Conservation (phyloP, 345 rosid species). For the Hypericum androsaemum region DNA sequence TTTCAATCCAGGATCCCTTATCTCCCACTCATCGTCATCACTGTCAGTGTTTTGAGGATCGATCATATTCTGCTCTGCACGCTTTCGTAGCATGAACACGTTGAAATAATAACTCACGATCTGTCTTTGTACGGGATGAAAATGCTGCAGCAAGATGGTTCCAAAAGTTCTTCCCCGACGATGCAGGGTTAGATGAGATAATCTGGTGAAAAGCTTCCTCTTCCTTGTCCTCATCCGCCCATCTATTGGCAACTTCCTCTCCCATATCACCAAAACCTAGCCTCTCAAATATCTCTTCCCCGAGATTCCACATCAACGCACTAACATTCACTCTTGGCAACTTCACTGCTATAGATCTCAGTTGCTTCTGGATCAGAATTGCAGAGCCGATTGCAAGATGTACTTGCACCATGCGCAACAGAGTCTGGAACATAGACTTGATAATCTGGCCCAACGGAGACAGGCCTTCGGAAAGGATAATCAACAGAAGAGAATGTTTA, state of each 20-base stretch:
- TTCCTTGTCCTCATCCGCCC: background rate
- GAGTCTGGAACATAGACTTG: background rate
- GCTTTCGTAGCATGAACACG: background rate
- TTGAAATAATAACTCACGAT: background rate
- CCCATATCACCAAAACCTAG: constrained; percentile 1
- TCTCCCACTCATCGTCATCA: constrained; percentile 1
- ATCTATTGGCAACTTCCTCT: background rate
- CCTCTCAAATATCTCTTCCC: background rate
- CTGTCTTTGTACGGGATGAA: background rate
- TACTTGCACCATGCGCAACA: background rate
- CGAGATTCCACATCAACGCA: background rate
- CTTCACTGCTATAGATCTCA: background rate
- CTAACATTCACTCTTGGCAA: background rate
- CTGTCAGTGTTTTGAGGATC: background rate
- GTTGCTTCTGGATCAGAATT: background rate
- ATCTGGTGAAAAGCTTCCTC: background rate
- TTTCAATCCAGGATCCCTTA: background rate
- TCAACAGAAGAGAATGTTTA: too few relatives aligned
- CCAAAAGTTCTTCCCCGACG: background rate
- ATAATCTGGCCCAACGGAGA: background rate
- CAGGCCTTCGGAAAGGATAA: background rate
- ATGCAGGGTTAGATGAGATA: background rate
- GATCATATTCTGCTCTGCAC: background rate
- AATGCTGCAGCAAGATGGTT: background rate
- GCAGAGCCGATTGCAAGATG: too few relatives aligned